Percentiles rank a stretch among this genome's conserved stretches.
Conservation (phyloP, 1,284 basidiomycete species). For the Ustilago esculenta region DNA sequence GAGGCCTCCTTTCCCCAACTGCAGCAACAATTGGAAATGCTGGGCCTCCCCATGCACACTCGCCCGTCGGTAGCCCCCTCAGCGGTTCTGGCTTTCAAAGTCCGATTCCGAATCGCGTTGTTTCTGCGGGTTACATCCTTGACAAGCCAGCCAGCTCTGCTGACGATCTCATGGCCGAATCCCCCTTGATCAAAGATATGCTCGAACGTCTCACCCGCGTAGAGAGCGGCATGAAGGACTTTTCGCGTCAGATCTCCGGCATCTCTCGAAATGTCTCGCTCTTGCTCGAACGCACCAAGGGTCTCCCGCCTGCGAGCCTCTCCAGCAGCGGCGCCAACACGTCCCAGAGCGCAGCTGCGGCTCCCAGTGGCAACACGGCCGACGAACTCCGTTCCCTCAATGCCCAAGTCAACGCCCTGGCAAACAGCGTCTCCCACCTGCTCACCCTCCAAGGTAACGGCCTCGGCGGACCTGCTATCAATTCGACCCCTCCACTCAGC, state of each 20-base stretch:
- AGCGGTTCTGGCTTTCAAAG: conserved; percentile 19
- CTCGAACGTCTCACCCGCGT: conserved; percentile 78
- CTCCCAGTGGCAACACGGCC: conserved; percentile 3
- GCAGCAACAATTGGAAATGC: conserved; percentile 44
- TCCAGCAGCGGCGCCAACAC: conserved; percentile 21
- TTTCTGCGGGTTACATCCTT: conserved; percentile 27
- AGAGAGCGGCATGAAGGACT: conserved; percentile 77
- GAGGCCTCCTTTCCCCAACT: conserved; percentile 48
- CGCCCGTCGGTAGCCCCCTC: conserved; percentile 36
- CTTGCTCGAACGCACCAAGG: conserved; percentile 74
- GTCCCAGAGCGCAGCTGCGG: conserved; percentile 1
- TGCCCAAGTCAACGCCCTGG: conserved; percentile 50
- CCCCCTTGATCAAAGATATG: conserved; percentile 75
- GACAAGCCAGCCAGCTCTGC: conserved; percentile 11
- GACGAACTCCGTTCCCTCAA: conserved; percentile 56
- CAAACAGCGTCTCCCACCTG: conserved; percentile 54
- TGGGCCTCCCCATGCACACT: conserved; percentile 15
- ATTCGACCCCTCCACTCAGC: conserved; percentile 9
- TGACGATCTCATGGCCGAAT: conserved; percentile 26
- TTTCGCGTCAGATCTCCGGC: conserved; percentile 78
- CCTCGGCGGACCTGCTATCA: conserved; percentile 1
- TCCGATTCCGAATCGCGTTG: conserved; percentile 20
- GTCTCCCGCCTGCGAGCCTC: conserved; percentile 30
- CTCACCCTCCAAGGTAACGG: conserved; percentile 39
- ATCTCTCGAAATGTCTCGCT: conserved; percentile 80